phyloP scores from a whole-genome alignment of 306 rosid species.

The Castanopsis chinensis region DNA sequence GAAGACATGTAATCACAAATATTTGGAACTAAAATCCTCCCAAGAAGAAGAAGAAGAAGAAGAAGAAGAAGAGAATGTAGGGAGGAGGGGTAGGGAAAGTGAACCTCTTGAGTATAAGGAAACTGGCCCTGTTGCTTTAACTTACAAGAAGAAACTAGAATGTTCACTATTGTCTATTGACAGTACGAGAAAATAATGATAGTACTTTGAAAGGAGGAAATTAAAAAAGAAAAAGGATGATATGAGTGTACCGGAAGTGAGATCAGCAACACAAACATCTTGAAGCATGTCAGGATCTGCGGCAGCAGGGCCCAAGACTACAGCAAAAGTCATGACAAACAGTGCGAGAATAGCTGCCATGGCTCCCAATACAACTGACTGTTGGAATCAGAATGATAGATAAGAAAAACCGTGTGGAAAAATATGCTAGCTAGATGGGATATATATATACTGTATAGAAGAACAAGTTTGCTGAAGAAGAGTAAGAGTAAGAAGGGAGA shows the following conservation, averaged over 20 bases:
- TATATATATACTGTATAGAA: neutral
- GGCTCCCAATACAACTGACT: neutral
- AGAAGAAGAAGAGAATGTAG: neutral
- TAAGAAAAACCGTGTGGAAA: constrained; percentile 4
- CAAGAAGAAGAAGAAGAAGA: neutral
- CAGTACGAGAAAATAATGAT: neutral
- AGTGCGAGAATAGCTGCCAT: constrained; percentile 37
- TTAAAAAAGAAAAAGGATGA: neutral
- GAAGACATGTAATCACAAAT: neutral
- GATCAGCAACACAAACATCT: constrained; percentile 88
- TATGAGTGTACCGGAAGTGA: constrained; percentile 45
- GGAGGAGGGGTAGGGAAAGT: neutral
- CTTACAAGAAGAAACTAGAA: neutral
- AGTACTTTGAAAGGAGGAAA: neutral
- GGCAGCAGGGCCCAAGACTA: constrained; percentile 31
- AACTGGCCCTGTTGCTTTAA: neutral
- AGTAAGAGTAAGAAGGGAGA: neutral
- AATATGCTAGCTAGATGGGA: neutral
- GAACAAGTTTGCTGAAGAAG: neutral
- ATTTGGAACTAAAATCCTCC: neutral
- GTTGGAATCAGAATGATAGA: neutral
- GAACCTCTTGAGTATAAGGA: neutral
- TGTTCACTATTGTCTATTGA: neutral
- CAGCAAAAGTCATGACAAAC: constrained; percentile 33
- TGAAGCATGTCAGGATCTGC: constrained; percentile 89